Base-by-base conservation (phyloP, 2,329 filamentous ascomycete species). In the Berkeleyomyces basicola region DNA sequence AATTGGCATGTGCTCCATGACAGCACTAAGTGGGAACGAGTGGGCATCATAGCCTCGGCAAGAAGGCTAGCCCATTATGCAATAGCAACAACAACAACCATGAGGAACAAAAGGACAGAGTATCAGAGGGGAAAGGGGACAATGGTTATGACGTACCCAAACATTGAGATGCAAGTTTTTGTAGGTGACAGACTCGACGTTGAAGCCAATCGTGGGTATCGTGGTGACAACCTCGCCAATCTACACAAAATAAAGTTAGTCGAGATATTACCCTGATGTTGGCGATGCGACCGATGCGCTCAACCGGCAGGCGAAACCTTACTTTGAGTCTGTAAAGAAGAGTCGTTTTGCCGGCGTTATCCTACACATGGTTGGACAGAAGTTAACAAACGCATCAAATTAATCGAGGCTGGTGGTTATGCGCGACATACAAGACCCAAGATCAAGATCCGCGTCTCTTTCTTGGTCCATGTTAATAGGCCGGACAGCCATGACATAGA, bases 121-220 rank as follows among this genome's bases (percentile, higher is more conserved):
- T 55, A 55, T 16, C 43, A 11, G 7, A 63, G 61, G 59, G 51
- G 53, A 51, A 39, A 23, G 16, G 14, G 37, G 40, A 7, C 23
- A 43, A 39, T 33, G 16, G 9, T 44, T 42, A 42, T 47, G 33
- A 47, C 84, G 63, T 85, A 90, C 87, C 93, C 93, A 99, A 70
- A 99, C 93, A 72, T 97, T 97, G 74, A 99, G 95, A 74, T 96
- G 96, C 66, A 99, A 82, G 73, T 96, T 97, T 74, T 92, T 92
- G 80, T 99, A 99, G 69, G 90, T 93, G 67, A 99, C 93, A 31
- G 90, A 96, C 76, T 99, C 93, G 70, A 99, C 93, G 74, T 99
- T 99, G 80, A 99, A 99, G 66, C 93, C 93, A 74, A 99, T 97
- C 62, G 93, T 99, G 23, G 93, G 93, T 80, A 97, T 97, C 70